phyloP scores from a whole-genome alignment of 306 rosid genomes.

The Acacia confusa region DNA sequence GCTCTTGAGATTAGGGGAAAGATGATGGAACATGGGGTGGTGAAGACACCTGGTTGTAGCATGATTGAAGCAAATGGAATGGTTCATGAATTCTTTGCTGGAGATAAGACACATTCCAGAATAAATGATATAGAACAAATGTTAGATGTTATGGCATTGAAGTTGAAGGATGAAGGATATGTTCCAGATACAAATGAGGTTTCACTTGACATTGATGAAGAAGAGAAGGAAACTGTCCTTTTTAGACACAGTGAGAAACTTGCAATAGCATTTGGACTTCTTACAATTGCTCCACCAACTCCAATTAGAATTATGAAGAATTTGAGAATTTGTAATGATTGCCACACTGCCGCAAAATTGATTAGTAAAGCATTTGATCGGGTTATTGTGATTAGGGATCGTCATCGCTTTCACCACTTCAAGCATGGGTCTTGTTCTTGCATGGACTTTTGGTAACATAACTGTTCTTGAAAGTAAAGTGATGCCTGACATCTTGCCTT shows the following conservation, averaged over 20 bases:
- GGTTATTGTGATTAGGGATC: constrained; percentile 71
- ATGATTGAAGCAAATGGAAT: constrained; percentile 70
- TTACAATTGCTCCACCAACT: constrained; percentile 52
- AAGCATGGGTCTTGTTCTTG: constrained; percentile 71
- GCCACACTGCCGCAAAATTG: constrained; percentile 67
- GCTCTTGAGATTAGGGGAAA: constrained; percentile 66
- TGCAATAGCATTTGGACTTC: constrained; percentile 80
- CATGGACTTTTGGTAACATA: constrained; percentile 67
- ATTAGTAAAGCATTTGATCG: constrained; percentile 63
- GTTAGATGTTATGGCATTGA: constrained; percentile 62
- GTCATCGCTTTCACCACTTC: constrained; percentile 88
- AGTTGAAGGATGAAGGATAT: constrained; percentile 72
- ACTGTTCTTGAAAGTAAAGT: background rate
- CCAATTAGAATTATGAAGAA: constrained; percentile 74
- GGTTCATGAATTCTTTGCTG: constrained; percentile 74
- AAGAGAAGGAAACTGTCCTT: constrained; percentile 74
- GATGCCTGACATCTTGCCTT: background rate
- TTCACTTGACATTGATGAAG: constrained; percentile 73
- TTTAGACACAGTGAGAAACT: constrained; percentile 79
- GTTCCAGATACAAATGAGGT: constrained; percentile 64
- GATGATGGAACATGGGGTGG: constrained; percentile 64
- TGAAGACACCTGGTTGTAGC: constrained; percentile 85
- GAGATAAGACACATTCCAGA: constrained; percentile 68
- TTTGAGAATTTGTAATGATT: constrained; percentile 81
- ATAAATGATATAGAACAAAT: constrained; percentile 60